phyloP scores from a whole-genome alignment of 768 basidiomycete genomes.

The Fistulinella prunicolor region DNA sequence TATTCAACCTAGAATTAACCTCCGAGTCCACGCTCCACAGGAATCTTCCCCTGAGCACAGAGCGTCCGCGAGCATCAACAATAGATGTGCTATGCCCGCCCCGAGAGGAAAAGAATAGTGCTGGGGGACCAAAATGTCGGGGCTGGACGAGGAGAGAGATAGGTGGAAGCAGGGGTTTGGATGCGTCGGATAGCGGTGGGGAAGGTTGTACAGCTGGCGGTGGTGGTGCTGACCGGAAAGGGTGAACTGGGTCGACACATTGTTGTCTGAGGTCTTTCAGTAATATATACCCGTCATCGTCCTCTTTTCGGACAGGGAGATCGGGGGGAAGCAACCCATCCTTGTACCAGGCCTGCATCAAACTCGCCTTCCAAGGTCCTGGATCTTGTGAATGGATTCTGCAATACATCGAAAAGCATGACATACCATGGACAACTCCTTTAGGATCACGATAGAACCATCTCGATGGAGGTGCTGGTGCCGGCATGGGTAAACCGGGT shows the following conservation, averaged over 20 bases:
- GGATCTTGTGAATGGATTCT: constrained; percentile 10
- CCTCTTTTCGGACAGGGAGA: constrained; percentile 76
- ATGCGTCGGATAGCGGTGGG: constrained; percentile 31
- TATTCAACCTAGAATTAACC: constrained; percentile 34
- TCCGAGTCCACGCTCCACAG: constrained; percentile 72
- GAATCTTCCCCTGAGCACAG: constrained; percentile 78
- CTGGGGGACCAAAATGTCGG: constrained; percentile 81
- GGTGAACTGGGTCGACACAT: constrained; percentile 77
- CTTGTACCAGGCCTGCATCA: constrained; percentile 90
- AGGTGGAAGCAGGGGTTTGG: constrained; percentile 61
- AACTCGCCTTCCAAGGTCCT: constrained; percentile 86
- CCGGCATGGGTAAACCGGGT: constrained; percentile 74
- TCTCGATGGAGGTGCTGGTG: constrained; percentile 60
- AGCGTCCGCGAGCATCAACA: constrained; percentile 81
- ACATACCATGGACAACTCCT: constrained; percentile 70
- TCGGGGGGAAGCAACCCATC: constrained; percentile 81
- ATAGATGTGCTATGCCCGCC: constrained; percentile 87
- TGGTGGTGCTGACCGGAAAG: constrained; percentile 54
- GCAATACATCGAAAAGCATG: not conserved
- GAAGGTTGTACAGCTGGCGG: constrained; percentile 34
- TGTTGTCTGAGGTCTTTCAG: constrained; percentile 76
- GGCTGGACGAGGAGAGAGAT: constrained; percentile 79
- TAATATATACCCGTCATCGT: constrained; percentile 63
- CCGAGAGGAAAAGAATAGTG: constrained; percentile 84
- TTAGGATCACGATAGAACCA: constrained; percentile 89